Percentiles rank a stretch among this genome's conserved stretches.
phyloP scores from a whole-genome alignment of 495 filamentous ascomycete species.

The Apiosordaria backusii region DNA sequence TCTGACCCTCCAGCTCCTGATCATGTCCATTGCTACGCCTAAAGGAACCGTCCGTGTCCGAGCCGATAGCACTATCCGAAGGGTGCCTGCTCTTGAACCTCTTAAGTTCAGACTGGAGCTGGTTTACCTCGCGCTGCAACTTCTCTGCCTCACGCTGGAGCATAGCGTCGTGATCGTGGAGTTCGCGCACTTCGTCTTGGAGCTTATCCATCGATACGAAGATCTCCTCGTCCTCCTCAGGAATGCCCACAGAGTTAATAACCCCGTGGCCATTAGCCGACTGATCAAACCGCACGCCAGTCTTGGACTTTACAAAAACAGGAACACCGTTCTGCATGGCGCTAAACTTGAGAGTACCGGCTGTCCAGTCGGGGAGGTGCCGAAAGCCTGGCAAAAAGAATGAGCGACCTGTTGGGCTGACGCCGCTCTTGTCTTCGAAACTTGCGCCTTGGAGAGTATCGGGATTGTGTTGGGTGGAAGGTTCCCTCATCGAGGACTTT shows the following conservation, averaged over 20 bases:
- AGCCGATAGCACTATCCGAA: constrained; percentile 45
- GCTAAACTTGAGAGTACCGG: constrained; percentile 43
- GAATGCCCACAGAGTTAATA: constrained; percentile 38
- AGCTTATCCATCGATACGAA: constrained; percentile 55
- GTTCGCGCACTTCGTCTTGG: constrained; percentile 47
- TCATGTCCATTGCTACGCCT: constrained; percentile 35
- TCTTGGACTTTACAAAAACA: constrained; percentile 40
- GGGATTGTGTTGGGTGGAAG: constrained; percentile 4
- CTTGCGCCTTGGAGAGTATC: constrained; percentile 7
- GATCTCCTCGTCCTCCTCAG: constrained; percentile 47
- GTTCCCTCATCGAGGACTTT: constrained; percentile 14
- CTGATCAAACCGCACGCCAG: constrained; percentile 23
- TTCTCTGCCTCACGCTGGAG: constrained; percentile 47
- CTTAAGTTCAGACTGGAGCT: constrained; percentile 42
- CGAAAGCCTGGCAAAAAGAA: constrained; percentile 45
- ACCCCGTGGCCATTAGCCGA: constrained; percentile 35
- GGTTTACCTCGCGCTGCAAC: constrained; percentile 44
- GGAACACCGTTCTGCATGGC: constrained; percentile 45
- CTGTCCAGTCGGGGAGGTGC: constrained; percentile 47
- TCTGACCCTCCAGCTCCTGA: constrained; percentile 40
- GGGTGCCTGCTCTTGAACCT: constrained; percentile 36
- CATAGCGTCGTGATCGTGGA: constrained; percentile 49
- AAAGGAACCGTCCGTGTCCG: constrained; percentile 43
- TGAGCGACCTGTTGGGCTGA: constrained; percentile 41
- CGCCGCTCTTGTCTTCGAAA: constrained; percentile 22